Base-by-base conservation (phyloP, 208 protist genomes). In the Sergeia podlipaevii region DNA sequence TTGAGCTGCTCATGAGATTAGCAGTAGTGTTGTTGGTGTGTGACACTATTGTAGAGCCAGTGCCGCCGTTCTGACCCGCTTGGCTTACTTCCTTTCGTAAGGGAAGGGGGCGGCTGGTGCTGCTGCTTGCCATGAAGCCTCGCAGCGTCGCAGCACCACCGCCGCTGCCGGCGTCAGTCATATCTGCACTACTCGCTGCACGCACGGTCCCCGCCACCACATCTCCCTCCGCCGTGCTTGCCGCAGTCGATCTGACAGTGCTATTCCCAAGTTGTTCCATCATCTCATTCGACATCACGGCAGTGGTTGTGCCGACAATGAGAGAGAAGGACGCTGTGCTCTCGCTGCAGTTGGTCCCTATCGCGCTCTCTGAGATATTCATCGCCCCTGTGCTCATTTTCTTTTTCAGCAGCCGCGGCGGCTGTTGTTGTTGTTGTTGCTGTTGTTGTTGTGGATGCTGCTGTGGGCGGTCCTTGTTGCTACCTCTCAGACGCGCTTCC, bases 181-280 rank as follows among this genome's bases (percentile, higher is more conserved):
- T 15, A 44, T 27, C 44, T 24, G 23, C 45, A 64, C 57, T n/a
- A 64, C 28, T 13, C 57, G 57, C 4, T 48, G 47, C 2, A 48
- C 47, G 34, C 50, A 64, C 15, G 55, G 33, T 20, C 39, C 57
- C 3, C 34, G 20, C 43, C 43, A 49, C 26, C 43, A n/a, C 5
- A 45, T 38, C 15, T 8, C 33, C 33, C 39, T 26, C 39, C 7
- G 8, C 8, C 6, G 39, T 45, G 8, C 10, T 6, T 6, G 39
- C 7, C 39, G 39, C 8, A 5, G 5, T 15, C 39, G 15, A n/a
- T n/a, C n/a, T n/a, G n/a, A n/a, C n/a, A n/a, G n/a, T n/a, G n/a
- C n/a, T n/a, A n/a, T n/a, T n/a, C n/a, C n/a, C n/a, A n/a, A n/a
- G n/a, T n/a, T n/a, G n/a, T n/a, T n/a, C n/a, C n/a, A n/a, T n/a